Base-by-base conservation (phyloP, 108 stramenopile genomes). In the Nitzschia sp. region DNA sequence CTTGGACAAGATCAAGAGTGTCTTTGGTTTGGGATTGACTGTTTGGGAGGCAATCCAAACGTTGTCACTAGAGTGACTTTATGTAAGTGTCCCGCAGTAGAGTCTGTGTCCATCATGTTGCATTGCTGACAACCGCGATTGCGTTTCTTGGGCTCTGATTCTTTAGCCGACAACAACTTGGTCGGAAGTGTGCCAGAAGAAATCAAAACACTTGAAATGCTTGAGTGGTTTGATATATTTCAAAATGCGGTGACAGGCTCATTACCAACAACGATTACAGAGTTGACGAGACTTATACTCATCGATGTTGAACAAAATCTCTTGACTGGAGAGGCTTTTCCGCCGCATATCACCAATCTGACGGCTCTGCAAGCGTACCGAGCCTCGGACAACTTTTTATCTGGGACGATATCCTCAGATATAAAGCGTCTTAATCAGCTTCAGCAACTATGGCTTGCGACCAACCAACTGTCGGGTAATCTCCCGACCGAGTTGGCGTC, bases 1-100 rank as follows among this genome's bases (percentile, higher is more conserved):
- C 53, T 91, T 18, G 74, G 84, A 15, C 62, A 63, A 4, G 54
- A 63, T 11, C 76, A 79, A 66, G 90, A 91, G 71, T 91, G 90
- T 54, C 68, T 73, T 11, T 91, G 90, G 90, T 65, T 60, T 58
- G 81, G 75, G 35, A 74, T 91, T 17, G 60, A 72, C 18, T 91
- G 90, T 34, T 38, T 58, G 17, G 69, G 33, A 13, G 51, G 33
- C 36, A 29, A 57, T 31, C 15, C 48, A 0, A 57, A 54, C 2
- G 32, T 59, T 42, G 58, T 45, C 23, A 70, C 58, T 13, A 35
- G 56, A 47, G 35, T 75, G 25, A 30, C 60, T 36, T 45, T 76
- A 35, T 18, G 82, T 75, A 72, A 63, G 80, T 79, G 0, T 13
- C 45, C 25, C 51, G 26, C 17, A 21, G 15, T 32, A 28, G 46